Evolutionary conservation across 2,329 filamentous ascomycete species (phyloP).

Genomic region (Colletotrichum nymphaeae): DNA sequence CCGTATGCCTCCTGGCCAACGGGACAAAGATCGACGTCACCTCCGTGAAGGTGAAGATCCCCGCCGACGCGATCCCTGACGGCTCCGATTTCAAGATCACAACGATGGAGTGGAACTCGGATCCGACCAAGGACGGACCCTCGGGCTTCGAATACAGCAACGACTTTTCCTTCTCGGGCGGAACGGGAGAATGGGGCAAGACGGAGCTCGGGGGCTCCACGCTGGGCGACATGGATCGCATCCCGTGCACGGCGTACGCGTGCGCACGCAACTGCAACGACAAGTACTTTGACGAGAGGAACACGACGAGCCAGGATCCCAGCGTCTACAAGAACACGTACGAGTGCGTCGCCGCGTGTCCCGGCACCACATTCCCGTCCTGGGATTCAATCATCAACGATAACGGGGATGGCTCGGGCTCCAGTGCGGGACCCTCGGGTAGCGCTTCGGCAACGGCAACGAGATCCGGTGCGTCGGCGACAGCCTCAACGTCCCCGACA

Average conservation of each 20-base stretch:
- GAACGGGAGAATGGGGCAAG: slow-evolving; percentile 31
- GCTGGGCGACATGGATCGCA: slow-evolving; percentile 7
- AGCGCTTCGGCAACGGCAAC: neutral
- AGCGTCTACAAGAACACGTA: slow-evolving; percentile 8
- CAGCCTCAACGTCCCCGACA: neutral
- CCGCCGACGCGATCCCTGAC: slow-evolving; percentile 43
- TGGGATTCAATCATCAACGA: slow-evolving; percentile 1
- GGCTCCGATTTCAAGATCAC: slow-evolving; percentile 45
- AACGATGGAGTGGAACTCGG: slow-evolving; percentile 31
- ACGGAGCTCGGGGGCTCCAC: slow-evolving; percentile 16
- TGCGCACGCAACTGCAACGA: slow-evolving; percentile 32
- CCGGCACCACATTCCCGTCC: slow-evolving; percentile 8
- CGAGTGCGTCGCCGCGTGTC: slow-evolving; percentile 8
- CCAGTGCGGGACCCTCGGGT: neutral
- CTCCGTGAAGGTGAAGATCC: slow-evolving; percentile 43
- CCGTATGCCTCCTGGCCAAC: slow-evolving; percentile 47
- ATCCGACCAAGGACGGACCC: slow-evolving; percentile 18
- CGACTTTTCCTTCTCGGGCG: slow-evolving; percentile 29
- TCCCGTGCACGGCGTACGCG: slow-evolving; percentile 32
- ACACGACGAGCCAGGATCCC: neutral
- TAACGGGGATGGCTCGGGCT: neutral
- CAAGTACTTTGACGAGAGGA: slow-evolving; percentile 18
- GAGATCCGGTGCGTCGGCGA: neutral
- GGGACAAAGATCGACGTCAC: slow-evolving; percentile 42
- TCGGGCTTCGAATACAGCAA: slow-evolving; percentile 33